Base-by-base conservation (phyloP, 2,329 filamentous ascomycete species). In the Cercospora citrullina region DNA sequence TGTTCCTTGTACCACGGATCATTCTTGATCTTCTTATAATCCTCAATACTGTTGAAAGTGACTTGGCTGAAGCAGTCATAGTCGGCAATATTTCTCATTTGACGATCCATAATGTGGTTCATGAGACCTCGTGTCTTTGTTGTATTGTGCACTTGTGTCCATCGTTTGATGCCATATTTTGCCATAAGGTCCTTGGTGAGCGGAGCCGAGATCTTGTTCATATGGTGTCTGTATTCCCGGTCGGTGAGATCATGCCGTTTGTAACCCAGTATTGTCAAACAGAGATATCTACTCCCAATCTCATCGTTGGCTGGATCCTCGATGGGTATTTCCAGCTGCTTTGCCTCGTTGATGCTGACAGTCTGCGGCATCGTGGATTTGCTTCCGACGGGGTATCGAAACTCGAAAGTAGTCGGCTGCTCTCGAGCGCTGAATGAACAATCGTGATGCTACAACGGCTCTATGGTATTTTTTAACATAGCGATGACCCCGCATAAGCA, bases 41-140 rank as follows among this genome's bases (percentile, higher is more conserved):
- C 78, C 4, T 84, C 80, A 1, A 86, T 62, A 48, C 67, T 74
- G 65, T 79, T 69, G 71, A 85, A 85, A 0, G 84, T 76, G 0
- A 83, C 81, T 72, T 85, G 83, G 60, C 80, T 83, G 71, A 85
- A 84, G 71, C 81, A 84, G 73, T 85, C 84, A 66, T 79, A 85
- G 68, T 84, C 81, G 4, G 83, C 82, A 4, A 84, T n/a, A 60
- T 84, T 83, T n/a, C 71, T 66, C 78, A 86, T 82, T 67, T 85
- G 83, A 1, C 73, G 78, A 67, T 85, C 83, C 70, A 77, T 80
- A 0, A 85, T 73, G 61, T 77, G 69, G 10, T 69, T 62, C 82
- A 84, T 84, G 10, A 84, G 70, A 0, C 72, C 71, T 4, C 81
- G 78, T 0, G 81, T 81, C 1, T 66, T 67, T 1, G 28, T 69